Conservation (phyloP, 1,139 yeast species). For the Hyphopichia buzzinii region DNA sequence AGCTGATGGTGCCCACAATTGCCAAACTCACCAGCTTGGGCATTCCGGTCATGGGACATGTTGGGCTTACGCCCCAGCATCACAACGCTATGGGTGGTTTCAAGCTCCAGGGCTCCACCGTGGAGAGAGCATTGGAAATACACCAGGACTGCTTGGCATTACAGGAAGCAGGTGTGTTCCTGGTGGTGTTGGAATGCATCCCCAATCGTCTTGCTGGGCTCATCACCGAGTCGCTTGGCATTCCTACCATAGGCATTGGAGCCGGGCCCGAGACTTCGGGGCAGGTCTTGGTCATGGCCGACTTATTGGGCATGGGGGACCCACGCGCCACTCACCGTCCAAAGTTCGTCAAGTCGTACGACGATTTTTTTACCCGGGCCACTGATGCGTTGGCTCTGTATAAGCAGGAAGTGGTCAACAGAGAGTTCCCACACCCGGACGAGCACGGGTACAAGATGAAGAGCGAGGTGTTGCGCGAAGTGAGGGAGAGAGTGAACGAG, state of each 20-base stretch:
- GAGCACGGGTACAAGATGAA: constrained; percentile 72
- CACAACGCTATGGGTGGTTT: constrained; percentile 82
- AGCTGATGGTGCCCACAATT: constrained; percentile 48
- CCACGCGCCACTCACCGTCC: constrained; percentile 50
- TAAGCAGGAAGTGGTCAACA: constrained; percentile 52
- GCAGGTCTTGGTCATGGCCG: constrained; percentile 87
- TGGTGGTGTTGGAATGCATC: constrained; percentile 78
- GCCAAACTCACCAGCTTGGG: constrained; percentile 59
- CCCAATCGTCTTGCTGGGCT: constrained; percentile 71
- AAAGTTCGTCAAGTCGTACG: constrained; percentile 75
- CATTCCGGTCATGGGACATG: constrained; percentile 88
- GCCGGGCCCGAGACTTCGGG: constrained; percentile 87
- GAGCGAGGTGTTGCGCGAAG: constrained; percentile 57
- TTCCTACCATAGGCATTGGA: constrained; percentile 95
- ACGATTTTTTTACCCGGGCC: constrained; percentile 49
- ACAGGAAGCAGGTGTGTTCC: constrained; percentile 76
- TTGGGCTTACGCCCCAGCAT: constrained; percentile 90
- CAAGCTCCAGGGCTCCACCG: constrained; percentile 74
- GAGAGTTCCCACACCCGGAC: constrained; percentile 58
- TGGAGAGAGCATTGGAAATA: constrained; percentile 55
- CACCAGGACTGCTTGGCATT: constrained; percentile 66
- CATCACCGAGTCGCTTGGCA: constrained; percentile 55
- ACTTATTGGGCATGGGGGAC: constrained; percentile 72
- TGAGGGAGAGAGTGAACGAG: constrained; percentile 21
- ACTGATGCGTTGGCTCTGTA: constrained; percentile 54